Conservation (phyloP, 306 rosid species). For the Vigna mungo region DNA sequence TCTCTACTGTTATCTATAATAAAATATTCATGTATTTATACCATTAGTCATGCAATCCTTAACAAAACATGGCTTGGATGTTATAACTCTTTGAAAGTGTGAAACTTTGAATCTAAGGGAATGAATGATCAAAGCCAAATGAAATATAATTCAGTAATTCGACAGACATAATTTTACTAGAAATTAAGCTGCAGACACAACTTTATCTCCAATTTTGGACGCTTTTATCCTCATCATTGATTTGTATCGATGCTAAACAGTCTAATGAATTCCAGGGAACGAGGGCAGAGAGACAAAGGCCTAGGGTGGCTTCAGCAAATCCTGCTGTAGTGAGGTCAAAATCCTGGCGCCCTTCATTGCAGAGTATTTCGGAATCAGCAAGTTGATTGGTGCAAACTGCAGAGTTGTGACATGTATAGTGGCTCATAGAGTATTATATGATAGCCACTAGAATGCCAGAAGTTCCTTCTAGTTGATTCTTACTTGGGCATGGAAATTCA, state of each 20-base stretch:
- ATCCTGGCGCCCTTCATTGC: conserved; percentile 91
- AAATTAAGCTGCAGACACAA: conserved; percentile 8
- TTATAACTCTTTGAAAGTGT: background rate
- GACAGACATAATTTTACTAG: background rate
- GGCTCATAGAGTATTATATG: conserved; percentile 32
- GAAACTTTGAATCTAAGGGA: conserved; percentile 8
- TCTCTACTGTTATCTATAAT: background rate
- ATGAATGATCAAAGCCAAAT: conserved; percentile 4
- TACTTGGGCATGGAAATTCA: conserved; percentile 46
- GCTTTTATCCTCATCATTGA: conserved; percentile 15
- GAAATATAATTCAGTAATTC: background rate
- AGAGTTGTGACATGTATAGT: conserved; percentile 38
- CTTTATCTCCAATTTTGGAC: conserved; percentile 12
- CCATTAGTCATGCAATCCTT: conserved; percentile 20
- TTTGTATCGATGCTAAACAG: conserved; percentile 5
- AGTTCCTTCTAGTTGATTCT: conserved; percentile 44
- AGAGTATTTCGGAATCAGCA: conserved; percentile 83
- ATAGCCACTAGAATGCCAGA: conserved; percentile 44
- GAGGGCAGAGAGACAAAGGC: conserved; percentile 66
- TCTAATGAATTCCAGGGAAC: conserved; percentile 58
- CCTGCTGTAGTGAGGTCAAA: conserved; percentile 62
- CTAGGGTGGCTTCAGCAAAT: conserved; percentile 56
- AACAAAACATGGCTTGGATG: background rate
- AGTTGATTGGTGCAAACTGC: conserved; percentile 48
- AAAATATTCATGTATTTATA: conserved; percentile 1